Base-by-base conservation (phyloP, 1,284 basidiomycete genomes). In the Sporisorium exsertum region DNA sequence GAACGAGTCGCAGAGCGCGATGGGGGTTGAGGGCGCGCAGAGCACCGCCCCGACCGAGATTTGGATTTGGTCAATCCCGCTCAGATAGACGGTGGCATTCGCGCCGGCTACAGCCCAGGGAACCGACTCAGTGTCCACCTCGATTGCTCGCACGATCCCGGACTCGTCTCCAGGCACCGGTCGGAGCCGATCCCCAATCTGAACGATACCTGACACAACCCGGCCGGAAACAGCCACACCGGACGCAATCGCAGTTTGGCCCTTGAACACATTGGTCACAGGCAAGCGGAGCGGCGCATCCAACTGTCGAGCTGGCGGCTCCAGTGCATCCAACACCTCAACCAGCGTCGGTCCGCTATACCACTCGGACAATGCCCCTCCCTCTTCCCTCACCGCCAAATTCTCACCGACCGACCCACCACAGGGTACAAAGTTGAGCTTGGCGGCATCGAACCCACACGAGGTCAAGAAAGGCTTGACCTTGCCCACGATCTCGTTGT, bases 241-340 rank as follows among this genome's bases (percentile, higher is more conserved):
- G 1, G 88, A 88, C 2, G 89, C 88, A 10, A 89, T 86, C 5
- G 93, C 91, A 8, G 92, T 92, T 91, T 26, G 80, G 0, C 93
- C 93, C 86, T 92, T 94, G 89, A 97, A 99, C 3, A 98, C 94
- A 85, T 99, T 99, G 15, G 94, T 93, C 22, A 99, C 90, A 0
- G 96, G 96, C 62, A 98, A 89, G 24, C 97, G 90, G 40, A 97
- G 86, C 0, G 95, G 92, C 0, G 90, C 89, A 8, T 89, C 89
- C 64, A 95, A 90, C 58, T 93, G 92, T 49, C 96, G 89, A n/a
- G 61, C 51, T 5, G 88, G 86, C 0, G 95, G 95, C 63, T 93
- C 91, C 27, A 97, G 88, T 61, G 50, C 49, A 49, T 75, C 94
- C 26, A 99, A 87, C 10, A 92, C 87, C 74, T 95, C 91, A 5